phyloP scores from a whole-genome alignment of 2,329 filamentous ascomycete genomes.

The Monilinia fructicola region DNA sequence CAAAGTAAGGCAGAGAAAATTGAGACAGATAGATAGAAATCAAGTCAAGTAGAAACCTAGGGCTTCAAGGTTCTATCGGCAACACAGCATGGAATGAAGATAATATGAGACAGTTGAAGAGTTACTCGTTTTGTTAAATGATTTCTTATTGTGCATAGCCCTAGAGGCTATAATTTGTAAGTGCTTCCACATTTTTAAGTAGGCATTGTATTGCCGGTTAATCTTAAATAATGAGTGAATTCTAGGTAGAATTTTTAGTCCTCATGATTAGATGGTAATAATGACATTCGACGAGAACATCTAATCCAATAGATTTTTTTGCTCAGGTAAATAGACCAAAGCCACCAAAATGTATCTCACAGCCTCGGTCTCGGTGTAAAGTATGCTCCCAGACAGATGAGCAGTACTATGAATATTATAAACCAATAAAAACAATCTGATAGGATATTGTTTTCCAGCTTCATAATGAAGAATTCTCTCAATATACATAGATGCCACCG shows the following conservation, averaged over 20 bases:
- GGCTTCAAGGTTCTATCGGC: not conserved
- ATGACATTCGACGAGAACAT: not conserved
- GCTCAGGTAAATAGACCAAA: not conserved
- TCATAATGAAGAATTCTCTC: not conserved
- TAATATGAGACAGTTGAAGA: not conserved
- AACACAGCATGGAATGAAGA: not conserved
- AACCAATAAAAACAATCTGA: not conserved
- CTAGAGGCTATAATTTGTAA: not conserved
- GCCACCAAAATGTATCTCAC: too few relatives aligned
- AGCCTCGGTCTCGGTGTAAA: not conserved
- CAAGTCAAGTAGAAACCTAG: not conserved
- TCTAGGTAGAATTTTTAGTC: not conserved
- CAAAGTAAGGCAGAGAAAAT: not conserved
- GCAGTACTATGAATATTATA: not conserved
- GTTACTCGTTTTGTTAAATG: not conserved
- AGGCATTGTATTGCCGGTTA: not conserved
- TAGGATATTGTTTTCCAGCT: not conserved
- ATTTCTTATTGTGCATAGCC: not conserved
- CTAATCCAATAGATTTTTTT: not conserved
- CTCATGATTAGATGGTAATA: not conserved
- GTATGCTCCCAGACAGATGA: not conserved
- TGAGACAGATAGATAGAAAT: not conserved
- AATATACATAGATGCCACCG: not conserved
- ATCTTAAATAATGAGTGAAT: conserved; percentile 10
- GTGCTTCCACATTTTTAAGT: too few relatives aligned